phyloP scores from a whole-genome alignment of 2,329 filamentous ascomycete species.

The Rutstroemia sp. region DNA sequence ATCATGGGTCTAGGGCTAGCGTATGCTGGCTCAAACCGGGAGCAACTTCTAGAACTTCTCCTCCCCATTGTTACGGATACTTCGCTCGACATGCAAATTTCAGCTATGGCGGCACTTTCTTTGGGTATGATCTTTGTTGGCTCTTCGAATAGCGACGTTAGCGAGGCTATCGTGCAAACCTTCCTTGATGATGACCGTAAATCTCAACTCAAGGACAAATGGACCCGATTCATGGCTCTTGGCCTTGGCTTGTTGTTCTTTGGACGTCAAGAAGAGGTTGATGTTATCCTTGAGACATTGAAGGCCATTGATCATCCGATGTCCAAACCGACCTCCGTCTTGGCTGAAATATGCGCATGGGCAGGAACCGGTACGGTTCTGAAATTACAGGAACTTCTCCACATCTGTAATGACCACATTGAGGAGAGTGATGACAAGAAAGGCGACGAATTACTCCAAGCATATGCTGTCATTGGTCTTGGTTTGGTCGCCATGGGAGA shows the following conservation, averaged over 20 bases:
- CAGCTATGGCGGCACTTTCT: slow-evolving; percentile 89
- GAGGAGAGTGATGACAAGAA: slow-evolving; percentile 93
- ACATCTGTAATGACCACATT: slow-evolving; percentile 96
- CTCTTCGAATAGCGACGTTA: slow-evolving; percentile 84
- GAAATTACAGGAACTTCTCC: slow-evolving; percentile 93
- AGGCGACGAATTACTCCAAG: slow-evolving; percentile 89
- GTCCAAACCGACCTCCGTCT: slow-evolving; percentile 88
- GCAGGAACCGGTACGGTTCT: slow-evolving; percentile 94
- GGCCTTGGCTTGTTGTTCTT: slow-evolving; percentile 93
- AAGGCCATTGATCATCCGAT: slow-evolving; percentile 97
- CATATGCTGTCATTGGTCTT: slow-evolving; percentile 91
- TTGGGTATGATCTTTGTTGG: slow-evolving; percentile 89
- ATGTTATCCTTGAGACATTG: slow-evolving; percentile 91
- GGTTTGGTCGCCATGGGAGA: slow-evolving; percentile 97
- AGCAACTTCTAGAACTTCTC: slow-evolving; percentile 76
- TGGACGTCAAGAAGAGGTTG: slow-evolving; percentile 95
- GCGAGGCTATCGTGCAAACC: slow-evolving; percentile 84
- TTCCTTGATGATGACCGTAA: slow-evolving; percentile 89
- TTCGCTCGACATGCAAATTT: slow-evolving; percentile 84
- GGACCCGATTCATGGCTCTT: slow-evolving; percentile 93
- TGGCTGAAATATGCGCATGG: slow-evolving; percentile 96
- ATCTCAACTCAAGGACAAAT: slow-evolving; percentile 91
- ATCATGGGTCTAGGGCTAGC: slow-evolving; percentile 96
- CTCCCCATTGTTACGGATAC: slow-evolving; percentile 83
- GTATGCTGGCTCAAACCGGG: slow-evolving; percentile 90